Evolutionary conservation across 2,329 filamentous ascomycete genomes (phyloP), one percentile per base, ranked within the genome.

Genomic region (Thermoascus crustaceus): DNA sequence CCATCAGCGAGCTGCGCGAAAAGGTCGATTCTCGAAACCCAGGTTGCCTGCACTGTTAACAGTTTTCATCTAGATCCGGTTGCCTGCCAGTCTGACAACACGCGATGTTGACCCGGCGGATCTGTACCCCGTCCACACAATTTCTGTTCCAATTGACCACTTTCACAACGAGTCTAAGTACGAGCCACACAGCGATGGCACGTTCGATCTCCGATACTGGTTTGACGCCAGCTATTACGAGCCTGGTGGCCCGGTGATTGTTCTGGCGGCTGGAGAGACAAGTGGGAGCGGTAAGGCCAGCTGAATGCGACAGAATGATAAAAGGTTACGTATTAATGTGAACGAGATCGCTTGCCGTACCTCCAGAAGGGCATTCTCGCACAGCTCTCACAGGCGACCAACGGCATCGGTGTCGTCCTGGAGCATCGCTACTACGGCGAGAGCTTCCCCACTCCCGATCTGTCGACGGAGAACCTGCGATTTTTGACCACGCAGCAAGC

Each of bases 341-440:
- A n/a, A n/a, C 62, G 57, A n/a, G 75, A 57, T 20, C 72, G 85
- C 9, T 63, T 93, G 11, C 72, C 73, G 0, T 89, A 74, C 52
- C 63, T 94, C 7, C 76, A 87, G 46, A 84, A 91, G 55, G 86
- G 86, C 34, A 81, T 94, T 34, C 68, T 85, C 0, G 70, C 78
- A 22, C 72, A 85, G 44, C 68, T 94, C 11, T 73, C 80, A 3
- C 66, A 80, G 47, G 81, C 80, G 1, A 85, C 82, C 0, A 66
- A 78, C 38, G 86, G 86, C 1, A 63, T 94, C 17, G 85, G 80
- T 3, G 81, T 94, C 2, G 74, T 94, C 30, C 71, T 94, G 2
- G 86, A 94, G 63, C 86, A 94, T 53, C 76, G 86, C 19, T 94
- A 93, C 67, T 94, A 94, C 53, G 86, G 86, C 37, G 71, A 69